Evolutionary conservation across 192 early-diverging fungal species (phyloP).

Genomic region (Coemansia nantahalensis): DNA sequence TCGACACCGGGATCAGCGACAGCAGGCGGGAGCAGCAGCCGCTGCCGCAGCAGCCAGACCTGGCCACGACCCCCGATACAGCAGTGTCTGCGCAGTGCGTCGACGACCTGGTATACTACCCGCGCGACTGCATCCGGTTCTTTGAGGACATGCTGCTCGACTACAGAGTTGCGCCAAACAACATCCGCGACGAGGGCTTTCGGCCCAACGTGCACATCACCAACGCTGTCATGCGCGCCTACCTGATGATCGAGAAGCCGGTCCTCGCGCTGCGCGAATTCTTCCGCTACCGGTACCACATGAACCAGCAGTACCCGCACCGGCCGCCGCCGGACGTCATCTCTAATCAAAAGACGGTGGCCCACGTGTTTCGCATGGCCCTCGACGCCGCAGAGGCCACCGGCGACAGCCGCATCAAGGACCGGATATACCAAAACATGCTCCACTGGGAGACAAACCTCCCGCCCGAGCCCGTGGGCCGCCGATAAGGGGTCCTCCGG

Average conservation of each 20-base stretch:
- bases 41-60: slow-evolving; percentile 5
- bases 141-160: slow-evolving; percentile 42
- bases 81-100: slow-evolving; percentile 5
- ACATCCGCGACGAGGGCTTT: slow-evolving; percentile 9
- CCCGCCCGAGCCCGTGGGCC: neutral
- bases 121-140: slow-evolving; percentile 39
- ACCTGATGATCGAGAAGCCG: slow-evolving; percentile 23
- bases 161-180: slow-evolving; percentile 2
- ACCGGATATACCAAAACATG: slow-evolving; percentile 26
- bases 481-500: too few species aligned
- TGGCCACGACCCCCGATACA: slow-evolving; percentile 15
- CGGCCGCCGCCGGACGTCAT: slow-evolving; percentile 18
- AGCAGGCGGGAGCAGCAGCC: too few species aligned
- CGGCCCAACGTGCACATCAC: slow-evolving; percentile 36
- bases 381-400: slow-evolving; percentile 13
- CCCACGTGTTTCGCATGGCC: slow-evolving; percentile 36
- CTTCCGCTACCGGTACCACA: slow-evolving; percentile 33
- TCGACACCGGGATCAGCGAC: too few species aligned
- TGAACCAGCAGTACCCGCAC: slow-evolving; percentile 19
- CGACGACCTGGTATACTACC: slow-evolving; percentile 17
- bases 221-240: slow-evolving; percentile 47
- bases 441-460: slow-evolving; percentile 21
- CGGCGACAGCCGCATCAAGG: slow-evolving; percentile 1
- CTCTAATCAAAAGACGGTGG: slow-evolving; percentile 7
- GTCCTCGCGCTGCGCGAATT: slow-evolving; percentile 36